Base-by-base conservation (phyloP, 2,329 filamentous ascomycete species). In the Diaporthe capsici region DNA sequence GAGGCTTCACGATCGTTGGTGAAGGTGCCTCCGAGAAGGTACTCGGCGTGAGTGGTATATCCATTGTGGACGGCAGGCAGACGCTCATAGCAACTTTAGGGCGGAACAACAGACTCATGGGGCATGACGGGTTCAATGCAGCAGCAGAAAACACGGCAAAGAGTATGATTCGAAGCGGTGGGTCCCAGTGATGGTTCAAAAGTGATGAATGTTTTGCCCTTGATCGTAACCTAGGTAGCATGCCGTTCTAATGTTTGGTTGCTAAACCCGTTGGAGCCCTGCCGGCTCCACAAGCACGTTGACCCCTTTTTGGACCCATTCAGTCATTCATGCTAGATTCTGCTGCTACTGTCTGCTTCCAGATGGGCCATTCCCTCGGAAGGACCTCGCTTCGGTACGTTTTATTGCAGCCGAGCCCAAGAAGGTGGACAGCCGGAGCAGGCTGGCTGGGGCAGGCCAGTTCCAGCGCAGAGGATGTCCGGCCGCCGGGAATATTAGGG, bases 231-330 rank as follows among this genome's bases (percentile, higher is more conserved):
- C 57, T 28, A 42, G 49, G 57, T 58, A 25, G 25, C 37, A n/a
- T 63, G 31, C n/a, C 15, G 20, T 51, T 42, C 31, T 53, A 37
- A 51, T 51, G 63, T 39, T 39, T 68, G 63, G 44, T 51, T 25
- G 22, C 22, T n/a, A 68, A 51, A 34, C 57, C 44, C 34, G 71
- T 31, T 34, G 5, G 10, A 31, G 71, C 47, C 44, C 44, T 63
- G 71, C 31, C n/a, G 44, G 17, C 34, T 63, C 71, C 58, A 72
- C 71, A 6, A 9, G 25, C 25, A 42, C 22, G n/a, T 15, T 10
- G 42, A 55, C 71, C 71, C 71, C 71, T 72, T 72, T 63, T 72
- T 34, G 25, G 44, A 53, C 71, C 57, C 57, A 61, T 63, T 22
- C 28, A 34, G 42, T 37, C 47, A 28, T 20, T 63, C 53, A 17